Percentiles rank a stretch among this genome's conserved stretches.
Evolutionary conservation across 345 rosid species (phyloP).

Genomic region (Arabidopsis arenosa): DNA sequence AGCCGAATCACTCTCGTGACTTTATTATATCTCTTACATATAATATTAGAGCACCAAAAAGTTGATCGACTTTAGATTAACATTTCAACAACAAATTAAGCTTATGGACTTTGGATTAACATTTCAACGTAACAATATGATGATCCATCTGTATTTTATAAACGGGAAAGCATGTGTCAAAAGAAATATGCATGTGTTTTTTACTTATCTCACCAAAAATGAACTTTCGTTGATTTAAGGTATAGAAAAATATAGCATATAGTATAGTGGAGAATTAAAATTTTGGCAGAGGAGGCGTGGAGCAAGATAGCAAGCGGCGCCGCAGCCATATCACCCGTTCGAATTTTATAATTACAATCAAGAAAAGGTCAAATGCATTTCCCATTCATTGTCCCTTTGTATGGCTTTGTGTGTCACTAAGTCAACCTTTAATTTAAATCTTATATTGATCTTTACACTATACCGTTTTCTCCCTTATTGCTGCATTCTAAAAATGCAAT

Average conservation of each 20-base stretch:
- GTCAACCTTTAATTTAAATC: conserved; percentile 20
- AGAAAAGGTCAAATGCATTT: conserved; percentile 20
- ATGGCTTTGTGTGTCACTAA: conserved; percentile 16
- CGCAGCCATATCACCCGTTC: conserved; percentile 39
- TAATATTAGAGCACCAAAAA: too few species aligned
- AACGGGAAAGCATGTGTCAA: not conserved
- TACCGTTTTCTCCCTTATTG: not conserved
- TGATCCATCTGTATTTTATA: not conserved
- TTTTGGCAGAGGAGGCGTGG: conserved; percentile 24
- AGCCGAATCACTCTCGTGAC: not conserved
- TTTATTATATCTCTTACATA: too few species aligned
- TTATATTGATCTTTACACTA: conserved; percentile 5
- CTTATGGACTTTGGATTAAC: not conserved
- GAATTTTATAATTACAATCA: not conserved
- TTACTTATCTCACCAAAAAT: not conserved
- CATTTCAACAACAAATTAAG: not conserved
- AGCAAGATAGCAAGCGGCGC: conserved; percentile 37
- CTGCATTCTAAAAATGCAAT: conserved; percentile 2
- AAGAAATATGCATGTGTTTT: not conserved
- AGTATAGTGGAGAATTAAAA: not conserved
- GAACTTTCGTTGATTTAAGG: not conserved
- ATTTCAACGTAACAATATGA: conserved; percentile 15
- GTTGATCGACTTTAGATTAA: too few species aligned
- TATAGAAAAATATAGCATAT: not conserved
- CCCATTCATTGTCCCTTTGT: not conserved